Base-by-base conservation (phyloP, 345 rosid species). In the Euphorbia peplus region DNA sequence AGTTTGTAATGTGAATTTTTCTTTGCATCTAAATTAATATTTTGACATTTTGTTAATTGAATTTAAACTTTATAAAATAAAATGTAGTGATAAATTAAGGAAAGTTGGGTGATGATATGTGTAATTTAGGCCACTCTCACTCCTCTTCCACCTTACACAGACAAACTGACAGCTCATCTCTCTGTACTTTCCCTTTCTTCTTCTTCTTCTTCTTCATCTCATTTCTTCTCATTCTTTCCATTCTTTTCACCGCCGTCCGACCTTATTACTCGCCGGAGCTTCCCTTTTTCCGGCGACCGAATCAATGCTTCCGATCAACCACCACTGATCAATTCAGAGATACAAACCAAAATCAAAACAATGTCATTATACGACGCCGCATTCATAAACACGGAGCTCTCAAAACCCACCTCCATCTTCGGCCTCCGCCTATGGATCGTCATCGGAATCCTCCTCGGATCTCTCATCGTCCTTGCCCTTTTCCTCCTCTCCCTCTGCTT, bases 391-490 rank as follows among this genome's bases (percentile, higher is more conserved):
- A 48, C 84, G 16, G 86, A 91, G 84, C 88, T 93, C 3, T 93
- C 98, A 0, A 89, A 89, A 78, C 92, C 81, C 25, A 91, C 98
- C 5, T 89, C 96, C 12, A 89, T 93, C 70, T 93, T 93, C 73
- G 98, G 98, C 16, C 84, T 93, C 18, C 86, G 86, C 8, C 82
- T 91, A 1, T 93, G 98, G 98, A 92, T 93, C 16, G 88, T 93
- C 4, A 88, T 93, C 58, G 98, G 97, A 16, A 88, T 93, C 64
- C 74, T 91, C 14, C 72, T 93, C 2, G 98, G 98, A 68, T 93
- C 97, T 51, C 74, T 91, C 52, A 80, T 93, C 67, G 96, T 91
- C 58, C 71, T 93, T 39, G 80, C 96, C 25, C 91, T 93, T 66
- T 91, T 93, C 78, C 83, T 93, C 48, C 81, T 93, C 78, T 93